Percentiles rank a stretch among this genome's conserved stretches.
Conservation (phyloP, 768 basidiomycete species). For the Lactarius tabidus region DNA sequence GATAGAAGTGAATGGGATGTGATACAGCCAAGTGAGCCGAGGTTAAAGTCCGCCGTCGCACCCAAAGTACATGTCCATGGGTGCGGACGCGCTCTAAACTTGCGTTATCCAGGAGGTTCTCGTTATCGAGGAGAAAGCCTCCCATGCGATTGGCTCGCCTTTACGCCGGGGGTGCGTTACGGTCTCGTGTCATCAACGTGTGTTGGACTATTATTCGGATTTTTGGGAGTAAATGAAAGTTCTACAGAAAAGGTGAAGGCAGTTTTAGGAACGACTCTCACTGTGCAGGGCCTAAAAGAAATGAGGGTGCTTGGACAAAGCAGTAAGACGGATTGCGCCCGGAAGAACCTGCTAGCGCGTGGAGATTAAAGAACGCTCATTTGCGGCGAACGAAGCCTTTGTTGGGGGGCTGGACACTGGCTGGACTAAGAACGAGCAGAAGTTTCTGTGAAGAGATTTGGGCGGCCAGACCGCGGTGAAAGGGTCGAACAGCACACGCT, state of each 20-base stretch:
- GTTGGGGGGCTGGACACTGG: too few species aligned
- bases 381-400: conserved; percentile 10
- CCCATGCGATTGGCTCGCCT: conserved; percentile 19
- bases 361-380: conserved; percentile 15
- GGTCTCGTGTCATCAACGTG: conserved; percentile 26
- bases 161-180: conserved; percentile 13
- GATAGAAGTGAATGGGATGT: not conserved
- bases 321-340: conserved; percentile 18
- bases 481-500: not conserved
- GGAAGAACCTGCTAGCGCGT: conserved; percentile 2
- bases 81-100: not conserved
- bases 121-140: conserved; percentile 13
- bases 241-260: conserved; percentile 20
- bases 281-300: not conserved
- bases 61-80: conserved; percentile 4
- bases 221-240: conserved; percentile 14
- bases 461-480: not conserved
- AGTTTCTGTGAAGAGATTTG: conserved; percentile 22
- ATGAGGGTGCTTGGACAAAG: conserved; percentile 14
- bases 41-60: conserved; percentile 16
- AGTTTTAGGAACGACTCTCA: not conserved
- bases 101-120: conserved; percentile 19
- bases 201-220: not conserved
- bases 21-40: not conserved
- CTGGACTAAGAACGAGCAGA: too few species aligned